Conservation (phyloP, 2,329 filamentous ascomycete genomes). For the Ascosphaera aggregata region DNA sequence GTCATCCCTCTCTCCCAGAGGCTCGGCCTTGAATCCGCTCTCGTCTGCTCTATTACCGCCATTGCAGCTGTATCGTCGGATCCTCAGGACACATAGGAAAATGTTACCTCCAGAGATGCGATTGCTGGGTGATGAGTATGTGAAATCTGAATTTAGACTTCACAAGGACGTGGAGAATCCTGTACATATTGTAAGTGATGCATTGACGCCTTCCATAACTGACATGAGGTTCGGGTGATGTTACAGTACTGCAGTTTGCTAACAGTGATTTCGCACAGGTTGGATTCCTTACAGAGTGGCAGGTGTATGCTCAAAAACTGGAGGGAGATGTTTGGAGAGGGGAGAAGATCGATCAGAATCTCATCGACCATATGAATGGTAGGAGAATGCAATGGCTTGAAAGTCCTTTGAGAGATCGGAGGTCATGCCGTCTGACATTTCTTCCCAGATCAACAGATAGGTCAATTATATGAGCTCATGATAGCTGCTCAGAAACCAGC, state of each 20-base stretch:
- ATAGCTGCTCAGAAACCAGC: constrained; percentile 42
- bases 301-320: constrained; percentile 76
- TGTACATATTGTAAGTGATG: constrained; percentile 52
- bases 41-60: constrained; percentile 58
- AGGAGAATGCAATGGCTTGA: constrained; percentile 13
- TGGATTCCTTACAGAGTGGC: constrained; percentile 92
- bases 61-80: constrained; percentile 66
- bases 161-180: constrained; percentile 75
- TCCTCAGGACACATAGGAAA: constrained; percentile 69
- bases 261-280: constrained; percentile 34
- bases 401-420: not conserved
- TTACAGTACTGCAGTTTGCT: constrained; percentile 1
- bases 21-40: constrained; percentile 20
- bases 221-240: constrained; percentile 1
- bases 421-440: constrained; percentile 3
- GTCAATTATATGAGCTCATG: constrained; percentile 88
- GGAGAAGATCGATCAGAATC: constrained; percentile 58
- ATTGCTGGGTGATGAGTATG: constrained; percentile 70
- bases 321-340: constrained; percentile 73
- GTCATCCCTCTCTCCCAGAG: constrained; percentile 17
- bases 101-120: constrained; percentile 51
- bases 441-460: constrained; percentile 61
- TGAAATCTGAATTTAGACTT: constrained; percentile 77
- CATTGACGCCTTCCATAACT: not conserved
- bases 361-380: constrained; percentile 92